Conservation (phyloP, 139 green algal genomes). For the Dunaliella primolecta region DNA sequence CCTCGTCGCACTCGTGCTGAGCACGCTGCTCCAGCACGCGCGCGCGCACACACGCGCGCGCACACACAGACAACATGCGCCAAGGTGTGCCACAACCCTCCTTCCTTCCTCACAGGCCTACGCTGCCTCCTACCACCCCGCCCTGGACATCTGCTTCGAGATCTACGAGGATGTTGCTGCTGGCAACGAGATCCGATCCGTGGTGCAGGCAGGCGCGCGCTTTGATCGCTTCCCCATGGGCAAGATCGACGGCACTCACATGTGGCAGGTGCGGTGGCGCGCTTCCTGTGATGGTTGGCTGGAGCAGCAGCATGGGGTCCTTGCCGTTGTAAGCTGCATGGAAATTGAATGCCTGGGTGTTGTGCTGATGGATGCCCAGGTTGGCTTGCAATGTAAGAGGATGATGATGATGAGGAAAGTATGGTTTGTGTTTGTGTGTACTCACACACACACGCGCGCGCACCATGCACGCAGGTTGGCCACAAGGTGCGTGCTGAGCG, state of each 20-base stretch:
- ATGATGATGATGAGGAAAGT: too few relatives aligned
- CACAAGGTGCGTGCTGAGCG: constrained; percentile 80
- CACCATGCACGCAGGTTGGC: constrained; percentile 83
- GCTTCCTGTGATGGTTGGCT: not conserved
- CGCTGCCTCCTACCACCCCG: constrained; percentile 79
- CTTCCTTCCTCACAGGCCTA: constrained; percentile 74
- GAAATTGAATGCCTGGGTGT: too few relatives aligned
- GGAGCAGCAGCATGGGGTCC: too few relatives aligned
- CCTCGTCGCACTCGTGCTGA: too few relatives aligned
- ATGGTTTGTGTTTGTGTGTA: too few relatives aligned
- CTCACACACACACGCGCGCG: too few relatives aligned
- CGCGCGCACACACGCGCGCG: not conserved
- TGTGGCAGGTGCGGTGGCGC: constrained; percentile 87
- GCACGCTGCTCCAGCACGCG: not conserved
- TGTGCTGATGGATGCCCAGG: too few relatives aligned
- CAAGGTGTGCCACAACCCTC: not conserved
- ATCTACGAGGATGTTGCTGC: constrained; percentile 98
- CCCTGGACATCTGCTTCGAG: constrained; percentile 97
- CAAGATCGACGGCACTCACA: constrained; percentile 97
- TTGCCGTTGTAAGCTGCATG: too few relatives aligned
- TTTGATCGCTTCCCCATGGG: constrained; percentile 98
- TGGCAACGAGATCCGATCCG: constrained; percentile 97
- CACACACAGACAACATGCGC: not conserved
- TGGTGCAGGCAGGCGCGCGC: constrained; percentile 86
- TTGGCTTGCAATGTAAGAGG: too few relatives aligned